These are phyloP conservation scores for Mycosphaerella sp. DNA, from an alignment of 2,329 filamentous ascomycete genomes.

Conservation along the genomic window DNA sequence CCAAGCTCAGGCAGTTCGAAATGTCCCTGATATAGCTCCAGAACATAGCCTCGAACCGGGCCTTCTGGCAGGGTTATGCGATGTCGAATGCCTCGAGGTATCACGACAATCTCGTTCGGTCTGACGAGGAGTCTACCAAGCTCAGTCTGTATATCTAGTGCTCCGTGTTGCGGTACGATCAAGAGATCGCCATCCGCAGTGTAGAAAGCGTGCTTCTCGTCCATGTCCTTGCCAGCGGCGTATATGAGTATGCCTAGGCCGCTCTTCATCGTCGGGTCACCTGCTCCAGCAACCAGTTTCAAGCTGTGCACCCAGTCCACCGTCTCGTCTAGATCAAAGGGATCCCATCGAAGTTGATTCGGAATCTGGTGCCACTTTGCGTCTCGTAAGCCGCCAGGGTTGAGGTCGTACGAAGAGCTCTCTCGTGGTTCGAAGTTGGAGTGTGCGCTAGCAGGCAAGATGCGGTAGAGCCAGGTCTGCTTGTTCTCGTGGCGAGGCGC, in stretches of 20 bases:
- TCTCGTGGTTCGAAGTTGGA: constrained; percentile 48
- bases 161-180: constrained; percentile 59
- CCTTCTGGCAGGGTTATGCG: constrained; percentile 55
- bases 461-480: constrained; percentile 54
- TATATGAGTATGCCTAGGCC: constrained; percentile 78
- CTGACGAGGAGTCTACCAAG: constrained; percentile 58
- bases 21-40: constrained; percentile 59
- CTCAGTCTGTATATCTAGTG: constrained; percentile 62
- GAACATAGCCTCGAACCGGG: constrained; percentile 58
- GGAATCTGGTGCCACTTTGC: constrained; percentile 61
- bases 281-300: constrained; percentile 68
- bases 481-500: constrained; percentile 52
- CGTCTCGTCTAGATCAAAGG: constrained; percentile 64
- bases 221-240: constrained; percentile 72
- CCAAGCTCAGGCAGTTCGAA: constrained; percentile 62
- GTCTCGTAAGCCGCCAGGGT: constrained; percentile 38
- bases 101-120: constrained; percentile 61
- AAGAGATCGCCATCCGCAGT: constrained; percentile 67
- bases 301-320: constrained; percentile 64
- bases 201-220: constrained; percentile 68
- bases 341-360: constrained; percentile 75
- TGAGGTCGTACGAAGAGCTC: constrained; percentile 45
- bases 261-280: constrained; percentile 70
- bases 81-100: constrained; percentile 60
- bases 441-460: constrained; percentile 53